Evolutionary conservation across 2,329 filamentous ascomycete genomes (phyloP), one percentile per base, ranked within the genome.

Genomic region (Sporothrix globosa): DNA sequence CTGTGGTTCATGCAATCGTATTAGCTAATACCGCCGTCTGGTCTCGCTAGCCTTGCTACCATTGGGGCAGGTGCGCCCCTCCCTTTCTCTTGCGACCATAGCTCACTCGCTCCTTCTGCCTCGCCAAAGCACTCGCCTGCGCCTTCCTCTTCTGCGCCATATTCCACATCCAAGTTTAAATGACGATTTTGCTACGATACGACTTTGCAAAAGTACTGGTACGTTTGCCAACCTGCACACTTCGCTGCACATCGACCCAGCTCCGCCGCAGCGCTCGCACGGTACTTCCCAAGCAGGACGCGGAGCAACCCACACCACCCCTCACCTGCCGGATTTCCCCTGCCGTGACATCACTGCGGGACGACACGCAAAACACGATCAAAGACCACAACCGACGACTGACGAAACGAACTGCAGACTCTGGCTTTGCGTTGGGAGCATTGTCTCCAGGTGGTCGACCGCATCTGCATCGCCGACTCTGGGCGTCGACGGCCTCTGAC

Each of bases 281-380:
- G 56, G 56, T 39, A 44, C 56, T 44, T 61, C 11, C 5, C 27
- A 58, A 41, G 54, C 54, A n/a, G 21, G 56, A 41, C 39, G 41
- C 39, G 39, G 39, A 46, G 44, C 39, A 44, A 10, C 39, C 39
- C 39, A 63, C 39, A 58, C 34, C 60, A 65, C 24, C 61, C 61
- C 61, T 50, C 44, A 50, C 27, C 30, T 10, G 27, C 53, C 53
- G 5, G 54, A 14, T 27, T 19, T 39, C 54, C 24, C 27, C 30
- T 10, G 27, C 44, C 27, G 61, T 65, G 61, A 65, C 61, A 63
- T 63, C 58, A 63, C 58, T 63, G 58, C 58, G 39, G 58, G 39
- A 63, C 58, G 39, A 27, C 9, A n/a, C 48, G 9, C 4, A n/a
- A 21, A 9, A n/a, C 46, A 48, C 41, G 9, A 46, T 4, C 11